Percentiles rank a stretch among this genome's conserved stretches.
phyloP scores from a whole-genome alignment of 371 early-diverging fungal genomes.

The Mortierella sp. region DNA sequence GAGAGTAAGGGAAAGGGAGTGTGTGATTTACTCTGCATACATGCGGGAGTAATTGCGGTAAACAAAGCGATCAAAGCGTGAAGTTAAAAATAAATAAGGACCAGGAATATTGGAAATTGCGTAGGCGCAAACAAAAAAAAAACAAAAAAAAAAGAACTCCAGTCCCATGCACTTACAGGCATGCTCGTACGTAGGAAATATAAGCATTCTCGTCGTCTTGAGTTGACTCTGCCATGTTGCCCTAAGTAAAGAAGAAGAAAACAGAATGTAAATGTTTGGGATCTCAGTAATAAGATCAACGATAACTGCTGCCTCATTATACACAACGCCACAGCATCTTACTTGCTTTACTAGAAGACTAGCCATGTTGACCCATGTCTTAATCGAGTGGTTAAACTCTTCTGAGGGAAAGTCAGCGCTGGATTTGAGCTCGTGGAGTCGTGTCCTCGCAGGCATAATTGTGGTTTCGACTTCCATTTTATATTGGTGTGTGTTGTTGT shows the following conservation, averaged over 20 bases:
- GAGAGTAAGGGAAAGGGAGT: no score
- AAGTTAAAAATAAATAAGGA: no score
- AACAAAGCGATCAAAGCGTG: no score
- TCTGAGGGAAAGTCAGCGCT: slow-evolving; percentile 43
- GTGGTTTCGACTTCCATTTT: slow-evolving; percentile 19
- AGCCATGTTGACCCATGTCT: slow-evolving; percentile 57
- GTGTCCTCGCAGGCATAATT: slow-evolving; percentile 26
- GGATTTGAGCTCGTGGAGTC: slow-evolving; percentile 40
- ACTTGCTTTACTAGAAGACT: slow-evolving; percentile 55
- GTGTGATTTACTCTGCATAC: neutral
- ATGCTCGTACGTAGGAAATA: slow-evolving; percentile 51
- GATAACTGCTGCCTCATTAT: neutral
- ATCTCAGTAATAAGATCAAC: neutral
- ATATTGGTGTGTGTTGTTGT: no score
- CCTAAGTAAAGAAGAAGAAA: slow-evolving; percentile 10
- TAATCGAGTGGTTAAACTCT: slow-evolving; percentile 43
- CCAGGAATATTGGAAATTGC: neutral
- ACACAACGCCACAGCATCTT: neutral
- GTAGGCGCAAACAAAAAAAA: neutral
- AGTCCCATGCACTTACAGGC: slow-evolving; percentile 38
- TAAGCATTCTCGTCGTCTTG: slow-evolving; percentile 49
- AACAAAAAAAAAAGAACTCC: neutral
- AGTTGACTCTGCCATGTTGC: slow-evolving; percentile 44
- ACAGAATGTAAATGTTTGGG: neutral
- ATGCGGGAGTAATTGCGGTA: no score